Base-by-base conservation (phyloP, 805 yeast species). In the Myxozyma udenii region DNA sequence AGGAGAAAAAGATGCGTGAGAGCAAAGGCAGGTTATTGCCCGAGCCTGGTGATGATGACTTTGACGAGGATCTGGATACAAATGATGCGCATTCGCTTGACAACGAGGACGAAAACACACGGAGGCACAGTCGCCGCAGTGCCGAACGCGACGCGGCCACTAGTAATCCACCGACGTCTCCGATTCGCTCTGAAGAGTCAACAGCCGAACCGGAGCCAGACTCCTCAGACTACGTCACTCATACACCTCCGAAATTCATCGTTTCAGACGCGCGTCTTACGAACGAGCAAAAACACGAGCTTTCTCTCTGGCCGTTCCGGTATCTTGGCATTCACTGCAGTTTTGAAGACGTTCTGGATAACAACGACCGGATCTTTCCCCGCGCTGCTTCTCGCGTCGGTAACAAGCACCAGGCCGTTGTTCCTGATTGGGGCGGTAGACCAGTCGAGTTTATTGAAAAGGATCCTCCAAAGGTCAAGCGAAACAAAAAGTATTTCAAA, bases 301-400 rank as follows among this genome's bases (percentile, higher is more conserved):
- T 64, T 19, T 47, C 53, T 37, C 41, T 69, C 49, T 88, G 95
- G 95, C 83, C 83, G 1, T 84, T 81, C 71, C 68, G 95, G 57
- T 88, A 85, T 62, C 72, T 87, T 23, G 95, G 95, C 1, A 75
- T 83, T 70, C 85, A 86, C 65, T 79, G 87, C 1, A 73, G 78
- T 41, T 66, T 85, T 23, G 91, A 85, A 63, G 95, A 86, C 65
- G 87, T 87, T 1, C 74, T 86, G 40, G 93, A 87, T 64, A 62
- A 79, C 4, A 87, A 84, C 52, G 95, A 85, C 63, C 70, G 90
- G 38, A 87, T 89, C 0, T 84, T 84, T 59, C 93, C 95, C 0
- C 70, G 91, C 45, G 93, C 90, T 0, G 81, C 85, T 1, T 84
- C 93, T 0, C 70, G 93, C 53, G 64, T 87, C 3, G 95, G 95